Conservation (phyloP, 805 yeast genomes). For the Yamadazyma paraphyllophila region DNA sequence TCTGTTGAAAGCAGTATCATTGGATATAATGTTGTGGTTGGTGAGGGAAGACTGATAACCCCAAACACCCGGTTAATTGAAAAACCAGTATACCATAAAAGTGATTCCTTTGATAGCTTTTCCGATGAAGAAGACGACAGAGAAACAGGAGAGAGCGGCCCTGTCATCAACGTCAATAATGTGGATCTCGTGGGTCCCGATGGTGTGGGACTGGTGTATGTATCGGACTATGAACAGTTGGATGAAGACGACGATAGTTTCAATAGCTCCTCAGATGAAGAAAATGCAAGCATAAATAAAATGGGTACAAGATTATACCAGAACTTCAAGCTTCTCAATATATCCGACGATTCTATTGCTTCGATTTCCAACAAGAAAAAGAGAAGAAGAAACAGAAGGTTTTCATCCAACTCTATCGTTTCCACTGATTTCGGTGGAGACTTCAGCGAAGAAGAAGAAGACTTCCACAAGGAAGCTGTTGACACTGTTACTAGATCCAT, state of each 20-base stretch:
- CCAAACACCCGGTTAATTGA: conserved; percentile 53
- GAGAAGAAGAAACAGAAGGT: conserved; percentile 31
- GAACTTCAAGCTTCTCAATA: conserved; percentile 33
- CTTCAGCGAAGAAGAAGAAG: conserved; percentile 49
- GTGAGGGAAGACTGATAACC: conserved; percentile 48
- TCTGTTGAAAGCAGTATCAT: conserved; percentile 63
- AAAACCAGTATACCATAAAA: conserved; percentile 35
- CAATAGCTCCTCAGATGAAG: conserved; percentile 29
- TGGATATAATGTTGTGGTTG: conserved; percentile 72
- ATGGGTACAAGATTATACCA: conserved; percentile 10
- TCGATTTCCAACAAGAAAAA: conserved; percentile 48
- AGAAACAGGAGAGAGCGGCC: background rate
- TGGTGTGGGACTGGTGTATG: conserved; percentile 51
- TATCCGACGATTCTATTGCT: conserved; percentile 59
- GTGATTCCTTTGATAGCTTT: conserved; percentile 21
- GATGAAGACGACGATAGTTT: conserved; percentile 44
- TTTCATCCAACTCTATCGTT: conserved; percentile 34
- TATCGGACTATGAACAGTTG: conserved; percentile 46
- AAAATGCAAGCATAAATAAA: background rate
- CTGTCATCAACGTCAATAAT: conserved; percentile 31
- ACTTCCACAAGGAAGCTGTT: conserved; percentile 84
- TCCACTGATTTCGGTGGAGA: conserved; percentile 50
- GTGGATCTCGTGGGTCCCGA: conserved; percentile 45
- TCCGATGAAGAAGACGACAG: conserved; percentile 23
- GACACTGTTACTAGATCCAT: conserved; percentile 92